Evolutionary conservation across 768 basidiomycete species (phyloP).

Genomic region (Mycena leptocephala): DNA sequence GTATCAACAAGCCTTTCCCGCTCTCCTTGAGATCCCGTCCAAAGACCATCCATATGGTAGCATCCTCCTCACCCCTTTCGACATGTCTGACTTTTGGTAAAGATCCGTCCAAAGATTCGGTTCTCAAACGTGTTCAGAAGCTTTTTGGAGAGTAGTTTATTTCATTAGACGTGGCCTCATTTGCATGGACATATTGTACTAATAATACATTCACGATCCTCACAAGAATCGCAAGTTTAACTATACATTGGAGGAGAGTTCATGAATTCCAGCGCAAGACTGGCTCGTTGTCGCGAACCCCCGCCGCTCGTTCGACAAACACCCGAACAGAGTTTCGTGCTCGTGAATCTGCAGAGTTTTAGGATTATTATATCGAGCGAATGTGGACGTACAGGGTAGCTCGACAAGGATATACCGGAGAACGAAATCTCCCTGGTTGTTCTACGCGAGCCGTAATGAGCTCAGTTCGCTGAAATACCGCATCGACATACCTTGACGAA

Average conservation of each 20-base stretch:
- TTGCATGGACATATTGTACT: constrained; percentile 35
- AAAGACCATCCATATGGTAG: constrained; percentile 98
- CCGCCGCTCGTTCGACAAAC: constrained; percentile 78
- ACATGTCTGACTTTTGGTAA: constrained; percentile 31
- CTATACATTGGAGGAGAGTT: constrained; percentile 37
- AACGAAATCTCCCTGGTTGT: constrained; percentile 83
- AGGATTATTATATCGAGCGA: constrained; percentile 33
- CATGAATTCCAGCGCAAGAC: constrained; percentile 75
- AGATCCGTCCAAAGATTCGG: constrained; percentile 97
- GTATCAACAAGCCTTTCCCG: constrained; percentile 97
- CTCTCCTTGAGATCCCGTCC: constrained; percentile 96
- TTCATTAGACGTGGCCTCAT: constrained; percentile 29
- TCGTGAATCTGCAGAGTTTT: constrained; percentile 66
- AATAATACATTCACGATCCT: constrained; percentile 42
- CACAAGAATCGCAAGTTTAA: constrained; percentile 36
- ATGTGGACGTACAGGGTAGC: constrained; percentile 76
- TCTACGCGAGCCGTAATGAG: constrained; percentile 58
- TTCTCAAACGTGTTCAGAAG: constrained; percentile 97
- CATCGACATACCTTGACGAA: constrained; percentile 74
- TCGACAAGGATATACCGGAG: constrained; percentile 86
- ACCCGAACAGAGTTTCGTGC: constrained; percentile 74
- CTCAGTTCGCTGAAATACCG: constrained; percentile 22
- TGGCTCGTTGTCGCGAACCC: constrained; percentile 80
- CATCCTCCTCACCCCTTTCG: constrained; percentile 40
- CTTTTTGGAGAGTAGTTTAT: constrained; percentile 87